Evolutionary conservation across 2,329 filamentous ascomycete genomes (phyloP), one percentile per base, ranked within the genome.

Genomic region (Fusarium nanum): DNA sequence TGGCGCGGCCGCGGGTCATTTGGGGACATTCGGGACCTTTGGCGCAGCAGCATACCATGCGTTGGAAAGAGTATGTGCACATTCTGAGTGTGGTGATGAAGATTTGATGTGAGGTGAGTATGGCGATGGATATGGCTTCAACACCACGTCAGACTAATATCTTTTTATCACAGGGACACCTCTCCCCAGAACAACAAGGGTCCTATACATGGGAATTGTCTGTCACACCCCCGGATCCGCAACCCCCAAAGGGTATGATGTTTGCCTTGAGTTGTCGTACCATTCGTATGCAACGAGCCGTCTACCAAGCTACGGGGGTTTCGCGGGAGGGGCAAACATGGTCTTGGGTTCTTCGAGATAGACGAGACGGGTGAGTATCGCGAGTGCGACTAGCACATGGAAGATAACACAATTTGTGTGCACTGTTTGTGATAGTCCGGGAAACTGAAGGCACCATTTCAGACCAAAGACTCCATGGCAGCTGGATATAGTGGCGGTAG

Each of bases 11-110:
- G 30, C 67, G 62, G 13, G 57, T 44, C 71, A 75, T 73, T 45
- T 76, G 73, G 1, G 73, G 73, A 30, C 73, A 76, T 12, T 73
- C 71, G 48, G 64, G 55, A n/a, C 73, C 73, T 53, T 76, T 76
- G 64, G 72, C 72, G 69, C 73, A 76, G 50, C 64, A 71, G 72
- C 74, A 76, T 53, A 75, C 72, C 55, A 71, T 64, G 49, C 72
- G 72, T 52, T 76, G 71, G 64, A 75, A 76, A 0, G 73, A 71
- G 52, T 76, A 76, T 48, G 74, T 76, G 60, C 74, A 76, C 74
- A 76, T 75, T 45, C 3, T 47, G 18, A 30, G 7, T 11, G 11
- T 20, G 28, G 3, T 3, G 16, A 6, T 10, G 13, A 22, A 6
- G 28, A 30, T 20, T 16, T 44, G 20, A 7, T n/a, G 18, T 34